Percentiles rank a stretch among this genome's conserved stretches.
Conservation (phyloP, 75 land plant genomes). For the Cupressus sempervirens region DNA sequence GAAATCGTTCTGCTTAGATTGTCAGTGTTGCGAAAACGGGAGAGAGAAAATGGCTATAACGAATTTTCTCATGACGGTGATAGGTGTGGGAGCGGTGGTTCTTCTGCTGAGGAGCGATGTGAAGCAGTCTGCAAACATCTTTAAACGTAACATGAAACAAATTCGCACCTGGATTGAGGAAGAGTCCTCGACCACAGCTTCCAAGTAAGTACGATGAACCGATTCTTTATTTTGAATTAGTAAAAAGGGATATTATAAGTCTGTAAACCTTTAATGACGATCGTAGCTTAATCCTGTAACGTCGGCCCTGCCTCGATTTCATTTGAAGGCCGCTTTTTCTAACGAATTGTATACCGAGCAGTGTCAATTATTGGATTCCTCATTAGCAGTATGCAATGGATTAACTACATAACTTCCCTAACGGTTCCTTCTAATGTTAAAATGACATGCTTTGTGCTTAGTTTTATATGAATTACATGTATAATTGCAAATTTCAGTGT, state of each 20-base stretch:
- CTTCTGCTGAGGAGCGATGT: constrained; percentile 73
- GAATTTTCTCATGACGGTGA: constrained; percentile 80
- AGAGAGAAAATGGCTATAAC: constrained; percentile 59
- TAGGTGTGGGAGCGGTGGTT: constrained; percentile 69
- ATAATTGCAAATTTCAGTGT: too few relatives aligned
- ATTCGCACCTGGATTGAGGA: constrained; percentile 86
- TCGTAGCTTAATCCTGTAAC: background rate
- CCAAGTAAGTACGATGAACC: constrained; percentile 44
- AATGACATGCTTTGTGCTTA: too few relatives aligned
- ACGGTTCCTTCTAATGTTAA: background rate
- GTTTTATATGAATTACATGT: too few relatives aligned
- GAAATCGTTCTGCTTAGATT: too few relatives aligned
- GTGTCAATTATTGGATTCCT: background rate
- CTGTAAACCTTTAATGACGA: background rate
- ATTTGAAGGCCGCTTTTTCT: background rate
- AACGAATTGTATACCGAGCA: background rate
- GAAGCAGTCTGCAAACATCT: constrained; percentile 63
- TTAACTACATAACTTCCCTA: background rate
- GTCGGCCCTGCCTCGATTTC: background rate
- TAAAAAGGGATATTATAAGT: too few relatives aligned
- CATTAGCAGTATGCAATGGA: background rate
- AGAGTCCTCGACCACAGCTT: constrained; percentile 54
- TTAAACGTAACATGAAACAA: constrained; percentile 75
- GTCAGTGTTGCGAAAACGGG: background rate
- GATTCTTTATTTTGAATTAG: too few relatives aligned